Percentiles rank a stretch among this genome's conserved stretches.
Evolutionary conservation across 2,329 filamentous ascomycete genomes (phyloP).

Genomic region (Cercospora sp.): DNA sequence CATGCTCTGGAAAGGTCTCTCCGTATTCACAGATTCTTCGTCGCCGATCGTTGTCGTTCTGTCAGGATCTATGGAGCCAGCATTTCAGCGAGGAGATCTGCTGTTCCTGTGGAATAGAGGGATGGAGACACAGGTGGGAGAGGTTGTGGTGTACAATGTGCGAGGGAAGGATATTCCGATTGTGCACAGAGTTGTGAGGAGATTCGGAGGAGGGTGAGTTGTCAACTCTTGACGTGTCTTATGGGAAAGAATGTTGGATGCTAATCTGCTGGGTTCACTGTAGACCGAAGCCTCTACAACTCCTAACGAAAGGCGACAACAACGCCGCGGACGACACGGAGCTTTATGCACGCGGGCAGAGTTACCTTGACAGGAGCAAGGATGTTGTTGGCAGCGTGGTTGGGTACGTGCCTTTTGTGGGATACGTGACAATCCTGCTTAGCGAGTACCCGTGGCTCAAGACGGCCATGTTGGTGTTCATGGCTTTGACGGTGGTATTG

Average conservation of each 20-base stretch:
- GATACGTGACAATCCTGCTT: slow-evolving; percentile 93
- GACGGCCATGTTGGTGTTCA: slow-evolving; percentile 88
- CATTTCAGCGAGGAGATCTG: slow-evolving; percentile 75
- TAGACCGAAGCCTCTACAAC: slow-evolving; percentile 56
- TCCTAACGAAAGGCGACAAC: slow-evolving; percentile 97
- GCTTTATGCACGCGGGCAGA: slow-evolving; percentile 80
- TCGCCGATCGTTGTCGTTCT: slow-evolving; percentile 79
- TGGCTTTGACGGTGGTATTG: slow-evolving; percentile 90
- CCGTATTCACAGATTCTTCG: slow-evolving; percentile 66
- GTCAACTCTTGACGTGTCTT: too few relatives aligned
- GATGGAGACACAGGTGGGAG: slow-evolving; percentile 64
- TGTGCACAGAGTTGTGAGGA: slow-evolving; percentile 85
- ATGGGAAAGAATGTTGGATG: neutral
- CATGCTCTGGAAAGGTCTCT: slow-evolving; percentile 89
- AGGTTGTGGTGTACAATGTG: slow-evolving; percentile 80
- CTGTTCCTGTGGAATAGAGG: slow-evolving; percentile 74
- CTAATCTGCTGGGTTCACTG: neutral
- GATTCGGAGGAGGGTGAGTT: slow-evolving; percentile 57
- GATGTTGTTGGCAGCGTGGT: slow-evolving; percentile 94
- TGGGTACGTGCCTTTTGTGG: slow-evolving; percentile 89
- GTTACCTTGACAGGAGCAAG: slow-evolving; percentile 72
- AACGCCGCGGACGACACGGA: slow-evolving; percentile 92
- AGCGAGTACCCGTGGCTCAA: slow-evolving; percentile 97
- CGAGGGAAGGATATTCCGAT: slow-evolving; percentile 95
- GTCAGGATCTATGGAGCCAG: slow-evolving; percentile 80